Evolutionary conservation across 306 rosid genomes (phyloP), one percentile per base, ranked within the genome.

Genomic region (Vigna nakashimae): DNA sequence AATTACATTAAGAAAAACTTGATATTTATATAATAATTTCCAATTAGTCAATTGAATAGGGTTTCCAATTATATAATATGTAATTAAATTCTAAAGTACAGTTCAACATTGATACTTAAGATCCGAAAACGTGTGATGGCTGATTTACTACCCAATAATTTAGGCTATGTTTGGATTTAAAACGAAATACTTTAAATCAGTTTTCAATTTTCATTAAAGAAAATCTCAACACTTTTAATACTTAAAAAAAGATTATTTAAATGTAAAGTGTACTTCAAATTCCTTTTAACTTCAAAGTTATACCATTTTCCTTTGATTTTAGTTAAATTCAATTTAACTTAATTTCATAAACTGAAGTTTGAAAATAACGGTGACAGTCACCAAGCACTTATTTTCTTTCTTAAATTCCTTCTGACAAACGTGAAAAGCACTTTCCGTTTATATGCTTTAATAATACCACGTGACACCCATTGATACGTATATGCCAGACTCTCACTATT

Each of bases 351-450:
- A 36, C 2, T 28, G 36, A 75, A 59, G 9, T 62, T 46, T n/a
- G 10, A 75, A 59, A 16, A 74, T 60, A 4, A 62, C 62, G 58
- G 56, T 14, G 38, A 48, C 60, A 66, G 17, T 9, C 26, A 22
- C 3, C 11, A 69, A 24, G 8, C 9, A 66, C 17, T 17, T 51
- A 38, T 17, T 51, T 16, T 48, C 26, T 38, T 34, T 4, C 6
- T 11, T 4, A 22, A 36, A 22, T 50, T 12, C 38, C 14, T 36
- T 22, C 13, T 24, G 38, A n/a, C 18, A 24, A 7, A 51, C 80
- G 80, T 77, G 80, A 15, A 9, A 53, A 40, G n/a, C 80, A 65
- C 46, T 36, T 53, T 53, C 50, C 65, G 2, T 26, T 26, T 26
- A 26, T 32, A 17, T 28, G 22, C 14, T 30, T 69, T 60, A n/a